A percentile compares a stretch with the other conserved stretches of the same genome.
Conservation (phyloP, 495 filamentous ascomycete species). For the Niebla homalea region DNA sequence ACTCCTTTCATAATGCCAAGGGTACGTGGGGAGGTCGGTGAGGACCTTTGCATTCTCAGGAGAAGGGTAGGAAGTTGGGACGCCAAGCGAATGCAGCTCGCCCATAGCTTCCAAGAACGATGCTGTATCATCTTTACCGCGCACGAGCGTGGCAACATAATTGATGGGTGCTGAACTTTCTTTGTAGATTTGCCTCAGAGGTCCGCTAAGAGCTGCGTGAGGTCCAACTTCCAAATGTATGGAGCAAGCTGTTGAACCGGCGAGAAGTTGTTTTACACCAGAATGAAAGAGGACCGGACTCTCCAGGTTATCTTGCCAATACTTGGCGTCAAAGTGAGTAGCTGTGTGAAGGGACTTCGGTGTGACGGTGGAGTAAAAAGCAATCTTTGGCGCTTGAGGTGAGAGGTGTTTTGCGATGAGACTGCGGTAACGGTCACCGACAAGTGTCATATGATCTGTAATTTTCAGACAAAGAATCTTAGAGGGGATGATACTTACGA, state of each 20-base stretch:
- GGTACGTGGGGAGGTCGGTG: conserved; percentile 31
- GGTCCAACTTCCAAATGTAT: conserved; percentile 40
- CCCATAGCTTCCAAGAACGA: conserved; percentile 17
- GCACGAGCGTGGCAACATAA: conserved; percentile 21
- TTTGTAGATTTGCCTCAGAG: conserved; percentile 29
- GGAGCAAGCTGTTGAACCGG: too few species aligned
- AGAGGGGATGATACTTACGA: too few species aligned
- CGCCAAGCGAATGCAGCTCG: conserved; percentile 13
- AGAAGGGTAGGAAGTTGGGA: background rate
- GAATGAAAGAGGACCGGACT: conserved; percentile 27
- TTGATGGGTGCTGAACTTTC: conserved; percentile 23
- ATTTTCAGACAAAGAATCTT: too few species aligned
- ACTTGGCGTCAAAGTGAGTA: conserved; percentile 13
- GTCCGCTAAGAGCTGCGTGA: conserved; percentile 30
- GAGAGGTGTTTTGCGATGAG: conserved; percentile 19
- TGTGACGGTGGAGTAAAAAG: conserved; percentile 29
- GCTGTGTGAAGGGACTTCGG: conserved; percentile 10
- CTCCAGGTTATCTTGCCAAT: conserved; percentile 34
- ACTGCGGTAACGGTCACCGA: conserved; percentile 23
- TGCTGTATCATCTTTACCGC: conserved; percentile 26
- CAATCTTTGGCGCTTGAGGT: conserved; percentile 5
- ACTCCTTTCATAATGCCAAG: conserved; percentile 17
- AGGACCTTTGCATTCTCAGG: conserved; percentile 1
- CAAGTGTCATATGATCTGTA: conserved; percentile 1
- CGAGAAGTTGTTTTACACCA: conserved; percentile 12